Evolutionary conservation across 768 basidiomycete genomes (phyloP).

Genomic region (Leucosporidium creatinivorum): DNA sequence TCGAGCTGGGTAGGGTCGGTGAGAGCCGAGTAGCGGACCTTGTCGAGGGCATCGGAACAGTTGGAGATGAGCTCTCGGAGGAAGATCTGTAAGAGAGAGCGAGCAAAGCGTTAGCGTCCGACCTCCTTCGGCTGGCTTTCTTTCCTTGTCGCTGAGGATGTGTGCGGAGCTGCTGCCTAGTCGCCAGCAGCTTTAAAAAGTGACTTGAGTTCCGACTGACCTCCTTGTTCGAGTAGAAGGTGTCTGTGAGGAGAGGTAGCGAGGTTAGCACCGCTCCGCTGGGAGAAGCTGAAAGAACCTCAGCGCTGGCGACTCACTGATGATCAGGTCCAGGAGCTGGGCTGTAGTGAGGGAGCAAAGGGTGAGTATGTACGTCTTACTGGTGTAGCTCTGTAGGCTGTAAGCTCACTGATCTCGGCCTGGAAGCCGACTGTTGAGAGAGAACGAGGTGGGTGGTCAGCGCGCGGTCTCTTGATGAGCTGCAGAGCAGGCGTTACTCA

Average conservation of each 20-base stretch:
- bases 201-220: no score
- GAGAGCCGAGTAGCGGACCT: constrained; percentile 92
- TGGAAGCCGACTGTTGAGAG: constrained; percentile 57
- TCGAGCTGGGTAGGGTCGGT: constrained; percentile 90
- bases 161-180: no score
- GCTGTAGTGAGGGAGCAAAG: constrained; percentile 35
- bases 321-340: constrained; percentile 96
- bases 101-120: neutral
- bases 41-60: constrained; percentile 95
- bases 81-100: constrained; percentile 56
- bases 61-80: constrained; percentile 97
- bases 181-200: no score
- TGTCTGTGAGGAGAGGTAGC: constrained; percentile 52
- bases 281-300: constrained; percentile 5
- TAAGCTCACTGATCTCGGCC: constrained; percentile 73
- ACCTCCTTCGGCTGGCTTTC: neutral
- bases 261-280: constrained; percentile 8
- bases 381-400: no score
- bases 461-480: no score
- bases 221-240: constrained; percentile 99
- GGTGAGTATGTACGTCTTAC: no score
- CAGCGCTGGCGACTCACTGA: constrained; percentile 57
- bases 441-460: no score
- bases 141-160: constrained; percentile 18
- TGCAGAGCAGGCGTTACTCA: no score